Base-by-base conservation (phyloP, 371 early-diverging fungal genomes). In the Apophysomyces trapeziformis region DNA sequence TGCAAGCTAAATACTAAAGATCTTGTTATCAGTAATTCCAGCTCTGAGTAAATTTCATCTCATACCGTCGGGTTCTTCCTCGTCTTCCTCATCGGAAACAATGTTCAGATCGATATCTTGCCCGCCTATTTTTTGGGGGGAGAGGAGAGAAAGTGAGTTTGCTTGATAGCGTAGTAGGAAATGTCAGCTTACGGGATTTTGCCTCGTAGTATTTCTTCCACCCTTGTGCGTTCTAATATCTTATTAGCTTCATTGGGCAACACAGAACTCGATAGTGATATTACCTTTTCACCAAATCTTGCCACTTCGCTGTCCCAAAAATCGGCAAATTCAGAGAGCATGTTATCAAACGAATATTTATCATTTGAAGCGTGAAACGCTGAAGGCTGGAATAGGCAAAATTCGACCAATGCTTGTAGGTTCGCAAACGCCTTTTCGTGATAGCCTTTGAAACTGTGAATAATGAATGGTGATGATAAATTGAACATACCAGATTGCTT, bases 291-390 rank as follows among this genome's bases (percentile, higher is more conserved):
- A 5, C 93, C 94, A 75, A 93, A 90, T 5, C 93, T 76, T 21
- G 90, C 83, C 14, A 82, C 75, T 72, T 92, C 94, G 50, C 82
- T 85, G 58, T 92, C 93, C 94, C 94, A 95, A 75, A 90, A 95
- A 11, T 77, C 78, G 44, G 83, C 87, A 60, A 95, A 88, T 50
- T 82, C 76, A 2, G 77, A 74, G 8, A 91, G 13, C 66, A 87
- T 80, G 26, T 87, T 74, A 4, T 78, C 70, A 67, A 82, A 84
- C 12, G 77, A 57, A 12, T 60, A 6, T 45, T 45, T 58, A 1
- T 64, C 61, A 13, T 41, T 13, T 4, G 64, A 58, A 44, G 66
- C 59, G 2, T 57, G 38, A 36, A 72, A 81, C 0, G 68, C 32
- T 1, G 73, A 69, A 0, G 95, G 93, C 46, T 78, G 79, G 67